Evolutionary conservation across 345 rosid species (phyloP).

Genomic region (Eucalyptus sideroxylon): DNA sequence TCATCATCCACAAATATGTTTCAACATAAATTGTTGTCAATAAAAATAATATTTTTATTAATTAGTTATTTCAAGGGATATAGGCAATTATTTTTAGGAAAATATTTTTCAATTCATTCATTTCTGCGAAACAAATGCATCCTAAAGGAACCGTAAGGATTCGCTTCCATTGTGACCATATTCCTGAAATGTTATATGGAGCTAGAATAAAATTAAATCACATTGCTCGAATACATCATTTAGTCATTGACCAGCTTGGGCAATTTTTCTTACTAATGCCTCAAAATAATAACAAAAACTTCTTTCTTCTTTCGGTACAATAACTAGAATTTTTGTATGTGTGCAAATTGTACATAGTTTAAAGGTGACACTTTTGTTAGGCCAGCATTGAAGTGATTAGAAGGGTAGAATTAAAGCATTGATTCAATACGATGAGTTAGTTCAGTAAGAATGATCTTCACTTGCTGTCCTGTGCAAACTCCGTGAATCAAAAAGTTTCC

Average conservation of each 20-base stretch:
- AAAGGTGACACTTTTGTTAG: neutral
- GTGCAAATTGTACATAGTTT: neutral
- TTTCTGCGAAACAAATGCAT: fast-evolving
- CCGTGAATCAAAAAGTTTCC: neutral
- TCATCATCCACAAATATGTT: neutral
- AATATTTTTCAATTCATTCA: neutral
- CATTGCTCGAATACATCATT: neutral
- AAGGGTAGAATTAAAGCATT: neutral
- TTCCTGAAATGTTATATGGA: neutral
- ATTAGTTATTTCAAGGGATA: neutral
- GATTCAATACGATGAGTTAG: neutral
- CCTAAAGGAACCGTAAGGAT: neutral
- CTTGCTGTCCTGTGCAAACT: neutral
- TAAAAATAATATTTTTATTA: no score
- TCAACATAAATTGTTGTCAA: no score
- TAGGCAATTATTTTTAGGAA: fast-evolving
- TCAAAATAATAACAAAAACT: neutral
- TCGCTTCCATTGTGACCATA: neutral
- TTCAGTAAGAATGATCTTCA: neutral
- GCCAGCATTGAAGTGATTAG: neutral
- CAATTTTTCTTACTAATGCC: neutral
- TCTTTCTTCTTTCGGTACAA: neutral
- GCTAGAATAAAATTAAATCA: neutral
- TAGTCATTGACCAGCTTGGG: neutral
- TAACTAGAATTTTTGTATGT: neutral